These are phyloP conservation scores for Fusarium avenaceum DNA, from an alignment of 2,329 filamentous ascomycete species.

Conservation along the genomic window DNA sequence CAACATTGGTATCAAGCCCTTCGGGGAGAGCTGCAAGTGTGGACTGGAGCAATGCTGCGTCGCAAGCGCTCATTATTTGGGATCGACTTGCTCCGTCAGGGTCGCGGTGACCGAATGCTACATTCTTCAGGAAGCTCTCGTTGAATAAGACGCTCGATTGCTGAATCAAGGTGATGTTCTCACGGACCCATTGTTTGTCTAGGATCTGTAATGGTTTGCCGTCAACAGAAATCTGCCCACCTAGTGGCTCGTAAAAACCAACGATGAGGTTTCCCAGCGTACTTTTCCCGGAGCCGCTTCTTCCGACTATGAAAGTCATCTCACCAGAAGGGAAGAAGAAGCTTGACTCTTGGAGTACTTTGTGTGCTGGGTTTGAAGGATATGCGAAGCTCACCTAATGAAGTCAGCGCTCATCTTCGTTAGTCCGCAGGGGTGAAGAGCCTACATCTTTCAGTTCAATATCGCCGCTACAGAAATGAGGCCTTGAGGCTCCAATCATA, in stretches of 20 bases:
- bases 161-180: conserved; percentile 84
- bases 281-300: conserved; percentile 92
- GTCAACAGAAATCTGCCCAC: conserved; percentile 78
- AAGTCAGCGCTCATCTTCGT: conserved; percentile 2
- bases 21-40: conserved; percentile 76
- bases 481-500: conserved; percentile 43
- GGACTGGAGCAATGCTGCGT: conserved; percentile 76
- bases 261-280: conserved; percentile 85
- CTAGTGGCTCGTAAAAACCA: conserved; percentile 77
- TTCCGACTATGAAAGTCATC: conserved; percentile 85
- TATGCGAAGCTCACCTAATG: conserved; percentile 84
- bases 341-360: conserved; percentile 71
- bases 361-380: conserved; percentile 73
- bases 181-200: conserved; percentile 78
- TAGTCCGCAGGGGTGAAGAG: rapidly evolving
- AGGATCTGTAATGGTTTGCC: conserved; percentile 71
- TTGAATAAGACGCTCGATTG: conserved; percentile 86
- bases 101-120: conserved; percentile 75
- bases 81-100: conserved; percentile 62
- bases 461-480: conserved; percentile 69
- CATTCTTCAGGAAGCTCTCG: conserved; percentile 82
- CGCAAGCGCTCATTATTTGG: conserved; percentile 72
- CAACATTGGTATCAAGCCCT: conserved; percentile 79
- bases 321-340: conserved; percentile 80
- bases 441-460: conserved; percentile 57